Evolutionary conservation across 805 yeast genomes (phyloP), one percentile per base, ranked within the genome.

Genomic region (Monosporozyma aquatica): DNA sequence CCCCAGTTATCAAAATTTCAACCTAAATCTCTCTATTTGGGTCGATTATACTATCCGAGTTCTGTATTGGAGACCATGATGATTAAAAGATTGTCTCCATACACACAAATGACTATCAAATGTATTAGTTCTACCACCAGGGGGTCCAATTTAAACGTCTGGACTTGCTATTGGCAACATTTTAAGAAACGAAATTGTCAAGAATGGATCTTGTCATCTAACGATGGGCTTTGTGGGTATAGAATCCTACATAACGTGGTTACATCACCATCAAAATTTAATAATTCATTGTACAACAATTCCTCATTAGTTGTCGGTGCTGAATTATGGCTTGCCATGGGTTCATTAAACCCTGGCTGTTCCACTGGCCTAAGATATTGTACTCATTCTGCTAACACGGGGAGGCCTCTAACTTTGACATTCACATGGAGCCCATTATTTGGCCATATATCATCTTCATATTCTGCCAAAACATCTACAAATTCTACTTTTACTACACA

Each of bases 351-450:
- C 45, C 97, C 97, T 0, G 97, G 97, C 0, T 58, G 89, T 15
- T 85, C 95, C 0, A 76, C 94, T 1, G 90, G 95, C 0, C 59
- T 87, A 38, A 66, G 97, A 36, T 90, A 92, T 59, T 74, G 90
- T 1, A 85, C 96, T 0, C 80, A 85, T 47, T 78, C 95, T 0
- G 78, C 92, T 0, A 76, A 84, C 34, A 83, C 95, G 0, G 95
- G 94, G 3, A 82, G 86, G 48, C 98, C 98, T 0, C 64, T 89
- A 48, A 84, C 95, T 0, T 74, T 92, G 72, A 83, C 97, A 0
- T 55, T 90, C 30, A 80, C 95, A 0, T 71, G 82, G 44, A 92
- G 92, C 59, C 98, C 98, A 1, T 67, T 92, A 13, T 68, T 90
- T 57, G 98, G 98, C 2, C 89, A 87, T 50, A 64, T 92, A 2